Conservation (phyloP, 768 basidiomycete genomes). For the Hericium erinaceus region DNA sequence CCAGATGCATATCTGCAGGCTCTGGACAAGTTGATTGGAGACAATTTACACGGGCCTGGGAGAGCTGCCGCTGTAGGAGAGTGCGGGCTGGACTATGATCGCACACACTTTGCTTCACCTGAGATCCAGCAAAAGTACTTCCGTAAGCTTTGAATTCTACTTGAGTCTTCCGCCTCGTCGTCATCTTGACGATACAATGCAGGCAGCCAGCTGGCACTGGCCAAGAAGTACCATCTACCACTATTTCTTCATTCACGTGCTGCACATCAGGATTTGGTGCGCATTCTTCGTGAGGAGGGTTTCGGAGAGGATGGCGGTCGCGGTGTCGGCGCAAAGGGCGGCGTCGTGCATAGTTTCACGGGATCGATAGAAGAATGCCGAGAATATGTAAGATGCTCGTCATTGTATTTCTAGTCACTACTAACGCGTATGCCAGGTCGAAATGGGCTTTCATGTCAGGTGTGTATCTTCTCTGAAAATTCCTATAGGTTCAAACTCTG, state of each 20-base stretch:
- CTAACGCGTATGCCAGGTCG: slow-evolving; percentile 35
- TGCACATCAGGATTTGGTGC: slow-evolving; percentile 63
- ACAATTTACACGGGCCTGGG: slow-evolving; percentile 41
- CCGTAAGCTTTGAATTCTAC: slow-evolving; percentile 29
- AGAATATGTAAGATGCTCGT: slow-evolving; percentile 44
- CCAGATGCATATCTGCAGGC: slow-evolving; percentile 51
- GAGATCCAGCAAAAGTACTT: slow-evolving; percentile 59
- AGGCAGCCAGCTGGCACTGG: slow-evolving; percentile 52
- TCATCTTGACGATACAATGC: background rate
- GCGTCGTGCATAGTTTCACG: slow-evolving; percentile 81
- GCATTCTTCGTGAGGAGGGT: slow-evolving; percentile 55
- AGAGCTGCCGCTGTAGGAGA: slow-evolving; percentile 70
- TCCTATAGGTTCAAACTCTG: background rate
- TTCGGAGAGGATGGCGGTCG: slow-evolving; percentile 49
- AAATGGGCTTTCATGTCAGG: slow-evolving; percentile 68
- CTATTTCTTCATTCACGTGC: slow-evolving; percentile 76
- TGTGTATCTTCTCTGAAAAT: slow-evolving; percentile 9
- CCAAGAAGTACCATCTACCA: slow-evolving; percentile 64
- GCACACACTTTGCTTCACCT: slow-evolving; percentile 51
- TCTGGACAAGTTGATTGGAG: slow-evolving; percentile 44
- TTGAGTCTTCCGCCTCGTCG: background rate
- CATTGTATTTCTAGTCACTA: background rate
- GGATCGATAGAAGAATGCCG: slow-evolving; percentile 51
- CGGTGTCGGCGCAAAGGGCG: slow-evolving; percentile 49
- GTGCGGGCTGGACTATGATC: slow-evolving; percentile 77